Base-by-base conservation (phyloP, 768 basidiomycete species). In the Podaxis sp. region DNA sequence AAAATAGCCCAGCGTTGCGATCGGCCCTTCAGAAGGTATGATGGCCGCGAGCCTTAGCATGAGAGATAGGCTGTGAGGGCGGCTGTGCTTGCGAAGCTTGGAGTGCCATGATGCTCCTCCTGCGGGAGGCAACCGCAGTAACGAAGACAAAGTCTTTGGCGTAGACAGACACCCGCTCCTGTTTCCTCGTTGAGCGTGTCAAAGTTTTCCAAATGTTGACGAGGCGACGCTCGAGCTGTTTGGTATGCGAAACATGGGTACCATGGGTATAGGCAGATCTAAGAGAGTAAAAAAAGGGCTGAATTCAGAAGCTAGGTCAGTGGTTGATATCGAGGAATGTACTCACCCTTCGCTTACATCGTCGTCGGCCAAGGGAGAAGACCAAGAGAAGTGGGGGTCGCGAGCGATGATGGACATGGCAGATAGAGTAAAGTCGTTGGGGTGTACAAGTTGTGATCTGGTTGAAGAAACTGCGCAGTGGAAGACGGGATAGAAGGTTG, bases 121-220 rank as follows among this genome's bases (percentile, higher is more conserved):
- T 79, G 59, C 80, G 79, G 43, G 79, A 70, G 15, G 53, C 41
- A 40, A 79, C 69, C 0, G 61, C 33, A 9, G 82, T 87, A 66
- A 89, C 77, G 63, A 88, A 76, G 67, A 88, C 80, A 70, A 89
- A 89, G 69, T 86, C 86, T 24, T 80, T 79, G 33, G 83, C 80
- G 53, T 87, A 75, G 68, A 82, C 70, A 2, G 87, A 86, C 4
- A 79, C 76, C 46, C 84, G 81, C 25, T 81, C 78, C 37, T 75
- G 75, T 57, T 79, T 85, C 64, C 83, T 84, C 36, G 82, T 79
- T 33, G 76, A 74, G 24, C 79, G 75, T 25, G 86, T 87, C 68
- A 89, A 72, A 41, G 79, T 73, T 68, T 89, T 89, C 88, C 88
- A 89, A 9, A 80, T 76, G 47, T 77, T 74, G 57, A 89, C 72